Conservation (phyloP, 371 early-diverging fungal genomes). For the Apophysomyces variabilis region DNA sequence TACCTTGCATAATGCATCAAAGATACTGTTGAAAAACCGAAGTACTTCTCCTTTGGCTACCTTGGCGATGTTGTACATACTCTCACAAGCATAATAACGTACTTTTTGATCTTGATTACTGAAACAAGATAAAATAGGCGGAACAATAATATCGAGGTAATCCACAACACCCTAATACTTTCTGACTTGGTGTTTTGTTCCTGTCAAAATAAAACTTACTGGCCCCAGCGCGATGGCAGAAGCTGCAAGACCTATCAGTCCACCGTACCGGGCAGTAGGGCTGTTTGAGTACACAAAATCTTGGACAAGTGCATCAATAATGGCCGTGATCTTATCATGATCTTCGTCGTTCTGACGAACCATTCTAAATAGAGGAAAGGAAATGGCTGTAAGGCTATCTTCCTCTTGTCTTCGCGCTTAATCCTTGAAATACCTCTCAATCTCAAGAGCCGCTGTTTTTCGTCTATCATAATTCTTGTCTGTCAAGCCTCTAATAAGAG, state of each 20-base stretch:
- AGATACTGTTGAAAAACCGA: constrained; percentile 89
- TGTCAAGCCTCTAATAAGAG: constrained; percentile 62
- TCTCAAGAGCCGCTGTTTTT: constrained; percentile 85
- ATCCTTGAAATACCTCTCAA: constrained; percentile 63
- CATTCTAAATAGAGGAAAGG: constrained; percentile 29
- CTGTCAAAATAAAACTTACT: constrained; percentile 34
- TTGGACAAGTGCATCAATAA: constrained; percentile 73
- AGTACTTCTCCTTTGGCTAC: constrained; percentile 84
- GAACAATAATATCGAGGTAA: constrained; percentile 80
- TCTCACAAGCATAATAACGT: constrained; percentile 94
- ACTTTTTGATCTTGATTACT: constrained; percentile 87
- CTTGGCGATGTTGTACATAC: constrained; percentile 95
- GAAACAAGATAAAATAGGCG: constrained; percentile 88
- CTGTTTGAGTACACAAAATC: constrained; percentile 84
- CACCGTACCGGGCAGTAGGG: constrained; percentile 88
- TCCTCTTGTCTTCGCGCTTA: too few species aligned
- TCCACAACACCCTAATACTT: constrained; percentile 58
- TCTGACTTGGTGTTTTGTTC: background rate
- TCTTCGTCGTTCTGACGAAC: constrained; percentile 70
- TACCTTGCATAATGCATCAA: constrained; percentile 91
- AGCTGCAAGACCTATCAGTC: constrained; percentile 88
- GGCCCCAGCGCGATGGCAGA: constrained; percentile 85
- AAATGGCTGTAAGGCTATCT: background rate
- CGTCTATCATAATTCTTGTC: constrained; percentile 92
- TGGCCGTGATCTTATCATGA: constrained; percentile 55